A percentile compares a stretch with the other conserved stretches of the same genome.
Evolutionary conservation across 148 eudicot genomes (phyloP).

Genomic region (Rheum nobile): DNA sequence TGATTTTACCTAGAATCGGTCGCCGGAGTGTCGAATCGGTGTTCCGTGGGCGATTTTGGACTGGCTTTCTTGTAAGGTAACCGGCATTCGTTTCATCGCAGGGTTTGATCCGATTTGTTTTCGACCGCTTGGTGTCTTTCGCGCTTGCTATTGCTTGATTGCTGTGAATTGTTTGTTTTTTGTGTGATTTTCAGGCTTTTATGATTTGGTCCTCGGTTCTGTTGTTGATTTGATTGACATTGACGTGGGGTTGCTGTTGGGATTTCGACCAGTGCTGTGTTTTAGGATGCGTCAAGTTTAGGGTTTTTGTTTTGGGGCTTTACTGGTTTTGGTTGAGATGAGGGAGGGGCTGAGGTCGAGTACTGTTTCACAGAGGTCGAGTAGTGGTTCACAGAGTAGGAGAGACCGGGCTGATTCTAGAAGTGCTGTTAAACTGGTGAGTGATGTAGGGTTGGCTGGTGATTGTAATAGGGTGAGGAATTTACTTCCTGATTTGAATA

Average conservation of each 20-base stretch:
- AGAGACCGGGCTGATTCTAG: conserved; percentile 12
- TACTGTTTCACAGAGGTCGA: conserved; percentile 12
- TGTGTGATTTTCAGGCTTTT: neutral
- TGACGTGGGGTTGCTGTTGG: neutral
- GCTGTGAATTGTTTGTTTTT: neutral
- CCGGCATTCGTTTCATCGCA: neutral
- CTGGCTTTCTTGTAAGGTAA: neutral
- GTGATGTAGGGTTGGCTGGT: neutral
- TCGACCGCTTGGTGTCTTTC: neutral
- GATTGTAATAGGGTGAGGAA: conserved; percentile 10
- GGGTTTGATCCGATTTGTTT: conserved; percentile 10
- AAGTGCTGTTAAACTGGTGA: neutral
- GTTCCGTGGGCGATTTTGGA: neutral
- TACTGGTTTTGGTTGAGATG: conserved; percentile 24
- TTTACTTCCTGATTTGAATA: neutral
- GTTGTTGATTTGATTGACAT: neutral
- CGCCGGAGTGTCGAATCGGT: neutral
- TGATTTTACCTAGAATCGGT: neutral
- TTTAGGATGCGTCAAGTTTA: neutral
- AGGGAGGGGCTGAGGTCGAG: conserved; percentile 40
- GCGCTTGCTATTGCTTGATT: conserved; percentile 5
- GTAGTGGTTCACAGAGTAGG: neutral
- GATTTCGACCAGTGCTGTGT: neutral
- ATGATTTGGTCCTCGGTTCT: neutral
- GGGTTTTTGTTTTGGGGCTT: conserved; percentile 9